Percentiles rank a stretch among this genome's conserved stretches.
These are phyloP conservation scores for Myxozyma melibiosi DNA, from an alignment of 805 yeast species.

Conservation along the genomic window DNA sequence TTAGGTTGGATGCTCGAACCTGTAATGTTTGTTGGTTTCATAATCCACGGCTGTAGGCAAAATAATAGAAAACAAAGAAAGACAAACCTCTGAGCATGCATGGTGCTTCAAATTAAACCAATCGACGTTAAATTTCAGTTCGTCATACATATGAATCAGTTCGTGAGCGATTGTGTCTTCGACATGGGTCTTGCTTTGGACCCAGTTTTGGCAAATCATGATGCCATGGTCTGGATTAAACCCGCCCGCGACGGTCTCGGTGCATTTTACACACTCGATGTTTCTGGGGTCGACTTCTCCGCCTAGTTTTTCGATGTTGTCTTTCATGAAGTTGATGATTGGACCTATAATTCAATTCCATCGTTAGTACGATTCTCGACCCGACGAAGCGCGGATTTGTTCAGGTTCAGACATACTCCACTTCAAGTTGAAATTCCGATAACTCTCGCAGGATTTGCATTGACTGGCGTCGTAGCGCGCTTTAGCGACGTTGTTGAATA, in stretches of 20 bases:
- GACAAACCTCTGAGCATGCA: slow-evolving; percentile 77
- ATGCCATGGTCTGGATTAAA: slow-evolving; percentile 90
- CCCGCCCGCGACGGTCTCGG: slow-evolving; percentile 85
- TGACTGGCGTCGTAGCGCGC: slow-evolving; percentile 40
- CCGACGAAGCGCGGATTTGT: neutral
- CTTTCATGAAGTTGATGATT: slow-evolving; percentile 80
- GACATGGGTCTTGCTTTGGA: slow-evolving; percentile 71
- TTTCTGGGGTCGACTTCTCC: slow-evolving; percentile 54
- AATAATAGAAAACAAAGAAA: neutral
- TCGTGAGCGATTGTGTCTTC: slow-evolving; percentile 95
- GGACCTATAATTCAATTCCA: slow-evolving; percentile 50
- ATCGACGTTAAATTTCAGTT: slow-evolving; percentile 82
- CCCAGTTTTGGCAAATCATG: slow-evolving; percentile 80
- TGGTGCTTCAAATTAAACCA: slow-evolving; percentile 86
- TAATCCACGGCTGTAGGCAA: neutral
- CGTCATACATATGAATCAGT: slow-evolving; percentile 89
- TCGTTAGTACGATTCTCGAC: neutral
- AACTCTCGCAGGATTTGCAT: slow-evolving; percentile 71
- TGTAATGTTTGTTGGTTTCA: neutral
- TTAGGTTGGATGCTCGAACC: slow-evolving; percentile 85
- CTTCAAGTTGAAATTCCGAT: slow-evolving; percentile 75
- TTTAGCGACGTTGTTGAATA: slow-evolving; percentile 11
- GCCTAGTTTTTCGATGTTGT: slow-evolving; percentile 72
- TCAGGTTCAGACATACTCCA: slow-evolving; percentile 43
- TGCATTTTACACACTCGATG: slow-evolving; percentile 80